Evolutionary conservation across 345 rosid genomes (phyloP), one percentile per base, ranked within the genome.

Genomic region (Pistacia integerrima): DNA sequence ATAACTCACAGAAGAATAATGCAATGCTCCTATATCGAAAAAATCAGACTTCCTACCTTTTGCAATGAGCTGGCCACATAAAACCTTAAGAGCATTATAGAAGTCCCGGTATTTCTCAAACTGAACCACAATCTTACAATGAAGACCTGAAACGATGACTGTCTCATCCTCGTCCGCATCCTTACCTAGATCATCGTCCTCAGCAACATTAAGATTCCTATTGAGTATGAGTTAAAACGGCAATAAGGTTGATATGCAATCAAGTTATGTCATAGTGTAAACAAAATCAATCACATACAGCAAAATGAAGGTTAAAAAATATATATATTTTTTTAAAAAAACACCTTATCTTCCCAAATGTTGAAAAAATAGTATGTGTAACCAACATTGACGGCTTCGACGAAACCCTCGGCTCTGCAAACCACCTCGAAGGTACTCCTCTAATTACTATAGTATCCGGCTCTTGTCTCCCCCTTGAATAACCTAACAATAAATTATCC

Each of bases 341-440:
- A 66, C 51, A 93, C 98, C 96, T 93, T 75, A 95, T 87, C 79
- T 90, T 91, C 75, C 98, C 99, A 77, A 93, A 93, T 64, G 87
- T 74, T 9, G 98, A 93, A 76, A 95, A 92, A 74, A 92, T 87
- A 44, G 96, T 90, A 85, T 93, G 99, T 0, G 98, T 93, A 74
- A 92, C 96, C 87, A 93, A 76, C 93, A 89, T 84, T 0, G 99
- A 95, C 70, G 98, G 98, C 85, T 95, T 95, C 0, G 97, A 95
- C 1, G 99, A 95, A 35, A 95, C 99, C 65, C 94, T 87, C 1
- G 98, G 93, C 90, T 95, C 98, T 0, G 98, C 93, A 55, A 95
- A 92, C 99, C 99, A 93, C 82, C 99, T 84, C 1, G 98, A 95
- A 2, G 98, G 99, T 64, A 90, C 84, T 64, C 96, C 93, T 77